Conservation (phyloP, 2,329 filamentous ascomycete species). For the Dothideomycetes sp. region DNA sequence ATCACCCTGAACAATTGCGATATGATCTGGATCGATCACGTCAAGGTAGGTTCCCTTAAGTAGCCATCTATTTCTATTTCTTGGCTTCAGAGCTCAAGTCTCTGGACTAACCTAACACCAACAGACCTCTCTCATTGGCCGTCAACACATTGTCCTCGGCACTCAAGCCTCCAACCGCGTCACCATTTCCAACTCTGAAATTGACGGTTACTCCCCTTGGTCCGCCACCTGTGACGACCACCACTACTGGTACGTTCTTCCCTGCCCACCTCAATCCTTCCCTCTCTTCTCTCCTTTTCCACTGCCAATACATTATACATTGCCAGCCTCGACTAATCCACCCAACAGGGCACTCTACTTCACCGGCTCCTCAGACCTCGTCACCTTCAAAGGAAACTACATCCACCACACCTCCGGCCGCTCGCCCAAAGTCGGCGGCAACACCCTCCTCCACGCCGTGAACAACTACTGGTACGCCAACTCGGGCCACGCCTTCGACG, state of each 20-base stretch:
- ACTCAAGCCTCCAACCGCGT: slow-evolving; percentile 42
- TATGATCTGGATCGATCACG: slow-evolving; percentile 26
- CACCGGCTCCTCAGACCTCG: slow-evolving; percentile 40
- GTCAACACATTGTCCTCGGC: slow-evolving; percentile 50
- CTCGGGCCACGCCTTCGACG: slow-evolving; percentile 44
- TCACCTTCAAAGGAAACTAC: slow-evolving; percentile 51
- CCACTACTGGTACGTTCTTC: slow-evolving; percentile 56
- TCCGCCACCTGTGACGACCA: slow-evolving; percentile 47
- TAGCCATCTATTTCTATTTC: too few species aligned
- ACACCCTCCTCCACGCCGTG: slow-evolving; percentile 46
- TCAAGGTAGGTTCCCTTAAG: slow-evolving; percentile 15
- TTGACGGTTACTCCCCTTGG: slow-evolving; percentile 43
- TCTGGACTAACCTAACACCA: not conserved
- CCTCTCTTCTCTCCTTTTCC: too few species aligned
- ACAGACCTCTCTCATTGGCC: slow-evolving; percentile 45
- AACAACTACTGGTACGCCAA: slow-evolving; percentile 49
- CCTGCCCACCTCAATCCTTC: too few species aligned
- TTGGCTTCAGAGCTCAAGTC: not conserved
- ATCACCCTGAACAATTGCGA: slow-evolving; percentile 24
- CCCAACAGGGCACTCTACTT: slow-evolving; percentile 47
- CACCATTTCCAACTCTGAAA: slow-evolving; percentile 49
- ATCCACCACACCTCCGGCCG: slow-evolving; percentile 47
- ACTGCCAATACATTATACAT: too few species aligned
- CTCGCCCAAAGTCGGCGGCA: slow-evolving; percentile 41
- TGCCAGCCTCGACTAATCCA: too few species aligned